Evolutionary conservation across 257 asterid genomes (phyloP), one percentile per base, ranked within the genome.

Genomic region (Solanum okadae): DNA sequence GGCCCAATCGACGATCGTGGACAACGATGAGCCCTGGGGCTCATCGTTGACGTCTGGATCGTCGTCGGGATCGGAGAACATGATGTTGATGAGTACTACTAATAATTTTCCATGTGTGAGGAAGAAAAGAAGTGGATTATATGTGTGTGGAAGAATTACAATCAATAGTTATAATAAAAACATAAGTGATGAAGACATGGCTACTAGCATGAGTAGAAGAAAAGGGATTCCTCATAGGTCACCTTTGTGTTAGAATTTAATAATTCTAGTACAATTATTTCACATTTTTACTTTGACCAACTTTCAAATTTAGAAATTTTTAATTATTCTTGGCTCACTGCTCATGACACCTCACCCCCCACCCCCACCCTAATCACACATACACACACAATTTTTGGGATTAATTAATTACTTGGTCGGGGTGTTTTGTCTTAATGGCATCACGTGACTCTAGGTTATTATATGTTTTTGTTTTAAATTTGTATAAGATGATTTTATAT

Each of bases 181-280:
- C 88, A 92, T 93, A 10, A 87, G 89, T 1, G 95, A 92, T 56
- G 99, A 95, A 90, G 99, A 94, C 88, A 94, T 94, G 94, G 95
- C 95, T 65, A 95, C 94, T 52, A 95, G 94, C 93, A 93, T 95
- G 94, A 96, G 94, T 90, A 93, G 99, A 91, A 95, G 99, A 90
- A 96, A 96, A 94, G 93, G 99, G 73, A 95, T 94, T 85, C 99
- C 99, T 61, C 99, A 92, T 90, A 95, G 99, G 92, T 95, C 99
- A 87, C 98, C 99, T 35, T 88, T 96, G 90, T 96, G 98, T 91
- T 96, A 95, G 93, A 70, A 79, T 61, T 81, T 56, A 56, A 56
- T 56, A 56, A 52, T 65, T 63, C 12, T n/a, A 65, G 2, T 61
- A 85, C 20, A 35, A 35, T 61, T 65, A 68, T 23, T 63, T 61